These are phyloP conservation scores for Emergomyces orientalis DNA, from an alignment of 2,329 filamentous ascomycete species.

Conservation along the genomic window DNA sequence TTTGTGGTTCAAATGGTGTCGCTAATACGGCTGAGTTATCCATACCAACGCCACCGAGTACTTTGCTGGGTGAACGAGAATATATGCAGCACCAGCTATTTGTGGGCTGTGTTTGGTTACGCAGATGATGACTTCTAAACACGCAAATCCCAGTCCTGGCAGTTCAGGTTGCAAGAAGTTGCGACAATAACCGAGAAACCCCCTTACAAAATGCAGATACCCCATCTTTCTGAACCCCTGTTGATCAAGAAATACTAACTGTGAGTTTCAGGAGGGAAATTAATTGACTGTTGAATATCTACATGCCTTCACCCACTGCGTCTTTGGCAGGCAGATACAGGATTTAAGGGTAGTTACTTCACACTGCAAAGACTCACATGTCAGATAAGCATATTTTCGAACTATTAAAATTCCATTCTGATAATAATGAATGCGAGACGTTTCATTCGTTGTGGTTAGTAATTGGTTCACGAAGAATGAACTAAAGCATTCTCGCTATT, in stretches of 20 bases:
- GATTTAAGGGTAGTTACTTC: background rate
- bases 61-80: background rate
- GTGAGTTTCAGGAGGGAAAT: background rate
- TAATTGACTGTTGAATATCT: too few species aligned
- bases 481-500: background rate
- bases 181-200: background rate
- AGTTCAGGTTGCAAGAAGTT: background rate
- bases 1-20: too few species aligned
- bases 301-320: too few species aligned
- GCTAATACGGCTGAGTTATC: too few species aligned
- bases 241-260: background rate
- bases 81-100: background rate
- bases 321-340: background rate
- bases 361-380: background rate
- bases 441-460: background rate
- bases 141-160: too few species aligned
- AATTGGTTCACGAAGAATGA: background rate
- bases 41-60: too few species aligned
- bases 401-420: too few species aligned
- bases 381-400: background rate
- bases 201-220: too few species aligned
- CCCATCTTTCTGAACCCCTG: background rate
- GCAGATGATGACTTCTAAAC: too few species aligned
- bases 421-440: too few species aligned
- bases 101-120: too few species aligned